Base-by-base conservation (phyloP, 179 eudicot genomes). In the Patellifolia procumbens region DNA sequence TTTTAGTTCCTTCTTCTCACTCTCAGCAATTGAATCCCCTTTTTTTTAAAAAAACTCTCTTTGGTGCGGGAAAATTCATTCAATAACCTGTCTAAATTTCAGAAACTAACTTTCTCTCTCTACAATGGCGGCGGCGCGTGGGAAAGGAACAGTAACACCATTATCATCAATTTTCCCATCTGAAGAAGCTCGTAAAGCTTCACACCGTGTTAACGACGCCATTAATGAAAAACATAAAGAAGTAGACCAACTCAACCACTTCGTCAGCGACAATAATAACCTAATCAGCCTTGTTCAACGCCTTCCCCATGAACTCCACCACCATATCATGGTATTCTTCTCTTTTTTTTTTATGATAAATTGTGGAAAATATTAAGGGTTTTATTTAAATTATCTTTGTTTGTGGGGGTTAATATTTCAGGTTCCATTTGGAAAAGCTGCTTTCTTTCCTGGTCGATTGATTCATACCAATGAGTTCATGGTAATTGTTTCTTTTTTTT, bases 391-490 rank as follows among this genome's bases (percentile, higher is more conserved):
- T 24, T 76, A 15, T 19, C 17, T 15, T 39, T 65, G 17, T 42
- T n/a, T 16, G 1, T 42, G 9, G 46, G 37, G 45, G n/a, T 53
- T 26, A 32, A 24, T 2, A 59, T 73, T 78, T 72, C 81, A 81
- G 81, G 84, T 82, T 70, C 81, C 98, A 0, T 95, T 91, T 79
- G 98, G 99, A 24, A 89, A 90, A 80, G 97, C 91, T 11, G 99
- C 99, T 2, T 95, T 95, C 72, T 93, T 95, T 68, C 98, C 97
- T 3, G 99, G 99, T 45, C 87, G 90, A 37, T 77, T 95, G 86
- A 83, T 93, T 81, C 98, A 91, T 78, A 91, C 99, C 67, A 95
- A 95, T 76, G 97, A 95, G 78, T 88, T 93, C 70, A 63, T 86
- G 98, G 97, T 94, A 88, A 86, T 73, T 76, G 52, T 28, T 29